phyloP scores from a whole-genome alignment of 768 basidiomycete species.

The Steccherinum ochraceum region DNA sequence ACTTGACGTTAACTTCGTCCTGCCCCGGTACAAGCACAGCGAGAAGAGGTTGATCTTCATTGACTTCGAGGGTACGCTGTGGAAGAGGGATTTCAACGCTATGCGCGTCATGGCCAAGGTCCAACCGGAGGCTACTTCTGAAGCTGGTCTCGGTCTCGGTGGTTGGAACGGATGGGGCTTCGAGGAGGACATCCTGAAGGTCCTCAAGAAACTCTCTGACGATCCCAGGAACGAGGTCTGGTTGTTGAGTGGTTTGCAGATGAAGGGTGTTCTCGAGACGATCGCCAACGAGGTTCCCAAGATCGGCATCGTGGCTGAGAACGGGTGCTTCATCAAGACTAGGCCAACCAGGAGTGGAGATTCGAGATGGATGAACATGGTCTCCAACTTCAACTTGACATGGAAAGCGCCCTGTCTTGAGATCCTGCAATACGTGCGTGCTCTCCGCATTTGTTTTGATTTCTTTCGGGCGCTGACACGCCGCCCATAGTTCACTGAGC shows the following conservation, averaged over 20 bases:
- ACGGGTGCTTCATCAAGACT: constrained; percentile 80
- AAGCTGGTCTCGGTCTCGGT: background rate
- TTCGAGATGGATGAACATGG: constrained; percentile 73
- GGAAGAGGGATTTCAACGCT: constrained; percentile 47
- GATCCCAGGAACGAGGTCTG: constrained; percentile 74
- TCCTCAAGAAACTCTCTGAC: constrained; percentile 52
- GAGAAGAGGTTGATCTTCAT: constrained; percentile 59
- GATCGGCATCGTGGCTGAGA: constrained; percentile 83
- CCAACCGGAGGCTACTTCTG: constrained; percentile 19
- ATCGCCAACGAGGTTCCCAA: constrained; percentile 55
- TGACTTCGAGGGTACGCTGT: constrained; percentile 79
- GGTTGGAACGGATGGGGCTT: background rate
- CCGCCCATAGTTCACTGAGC: constrained; percentile 67
- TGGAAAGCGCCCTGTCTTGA: constrained; percentile 82
- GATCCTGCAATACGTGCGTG: constrained; percentile 77
- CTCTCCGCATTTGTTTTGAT: background rate
- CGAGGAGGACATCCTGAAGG: constrained; percentile 28
- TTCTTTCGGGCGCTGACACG: constrained; percentile 3
- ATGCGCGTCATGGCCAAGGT: constrained; percentile 17
- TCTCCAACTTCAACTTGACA: constrained; percentile 66
- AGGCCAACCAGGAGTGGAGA: constrained; percentile 24
- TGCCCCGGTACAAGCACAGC: constrained; percentile 64
- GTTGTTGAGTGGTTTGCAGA: constrained; percentile 70
- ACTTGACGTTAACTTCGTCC: constrained; percentile 42
- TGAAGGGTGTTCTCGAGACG: constrained; percentile 56